Percentiles rank a stretch among this genome's conserved stretches.
Evolutionary conservation across 345 rosid genomes (phyloP).

Genomic region (Populus tremula): DNA sequence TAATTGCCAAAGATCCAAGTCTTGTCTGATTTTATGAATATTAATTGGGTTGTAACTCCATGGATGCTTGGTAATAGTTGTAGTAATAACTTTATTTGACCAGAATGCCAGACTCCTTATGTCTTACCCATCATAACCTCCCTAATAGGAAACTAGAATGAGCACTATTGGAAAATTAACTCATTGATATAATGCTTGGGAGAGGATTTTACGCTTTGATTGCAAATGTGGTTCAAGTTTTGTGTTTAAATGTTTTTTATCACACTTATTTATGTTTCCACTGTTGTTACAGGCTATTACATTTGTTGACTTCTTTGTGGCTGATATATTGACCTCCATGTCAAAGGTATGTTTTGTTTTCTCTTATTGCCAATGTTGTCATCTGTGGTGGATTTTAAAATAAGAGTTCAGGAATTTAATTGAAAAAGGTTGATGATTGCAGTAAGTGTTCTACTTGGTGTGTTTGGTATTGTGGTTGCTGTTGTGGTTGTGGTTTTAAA

Average conservation of each 20-base stretch:
- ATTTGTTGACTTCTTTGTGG: conserved; percentile 87
- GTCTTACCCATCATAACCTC: background rate
- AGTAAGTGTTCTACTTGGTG: too few species aligned
- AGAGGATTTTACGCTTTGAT: background rate
- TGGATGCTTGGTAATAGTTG: background rate
- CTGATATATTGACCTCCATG: conserved; percentile 92
- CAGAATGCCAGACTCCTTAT: background rate
- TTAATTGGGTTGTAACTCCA: background rate
- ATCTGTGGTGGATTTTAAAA: background rate
- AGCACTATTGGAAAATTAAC: background rate
- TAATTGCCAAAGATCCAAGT: background rate
- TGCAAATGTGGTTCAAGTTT: background rate
- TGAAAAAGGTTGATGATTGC: background rate
- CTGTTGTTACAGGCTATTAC: conserved; percentile 60
- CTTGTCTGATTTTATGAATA: background rate
- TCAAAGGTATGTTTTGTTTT: conserved; percentile 62
- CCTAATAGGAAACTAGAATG: background rate
- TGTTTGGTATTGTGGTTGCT: too few species aligned
- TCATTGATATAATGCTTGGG: background rate
- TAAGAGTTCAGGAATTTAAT: background rate
- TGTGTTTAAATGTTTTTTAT: background rate
- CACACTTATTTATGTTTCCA: background rate
- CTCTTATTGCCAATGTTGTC: background rate
- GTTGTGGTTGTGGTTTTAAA: too few species aligned
- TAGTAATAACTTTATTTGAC: background rate